Evolutionary conservation across 345 rosid species (phyloP), one percentile per base, ranked within the genome.

Genomic region (Cardiospermum halicacabum): DNA sequence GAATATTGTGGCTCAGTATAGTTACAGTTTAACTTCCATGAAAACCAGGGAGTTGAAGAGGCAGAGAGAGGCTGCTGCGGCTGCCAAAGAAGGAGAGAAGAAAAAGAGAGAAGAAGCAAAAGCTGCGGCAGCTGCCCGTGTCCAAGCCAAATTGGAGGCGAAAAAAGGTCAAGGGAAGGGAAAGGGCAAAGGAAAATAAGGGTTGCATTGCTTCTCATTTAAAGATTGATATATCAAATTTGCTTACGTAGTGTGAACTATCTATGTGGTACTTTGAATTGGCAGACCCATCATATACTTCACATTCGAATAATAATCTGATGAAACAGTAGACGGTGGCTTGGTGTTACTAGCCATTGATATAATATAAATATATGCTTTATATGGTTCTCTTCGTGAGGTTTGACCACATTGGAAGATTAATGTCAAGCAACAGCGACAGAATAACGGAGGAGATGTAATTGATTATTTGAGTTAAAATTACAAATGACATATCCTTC

Each of bases 41-140:
- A 56, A 13, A 27, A n/a, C 58, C 80, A 86, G 97, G 50, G 97
- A 94, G 72, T 81, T 94, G 78, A 91, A 91, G 89, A 91, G 82
- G 82, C 96, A 88, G 66, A 84, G 97, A 73, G 97, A 89, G 77
- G 56, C 80, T 1, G 89, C 95, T 42, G 92, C 96, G 4, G 82
- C 92, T 5, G 60, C 60, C 3, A 94, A 89, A 71, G 99, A 87
- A 68, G 97, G 83, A 62, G 96, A 88, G 56, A 87, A 89, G 80
- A 89, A 68, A 80, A 91, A 72, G 79, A 80, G 99, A 72, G 97
- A 94, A 74, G 96, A 84, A 72, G 97, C 97, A 13, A 91, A 91
- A 74, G 97, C 97, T 3, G 89, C 97, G 0, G 96, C 96, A 0
- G 92, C 97, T n/a, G 89, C 97, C 22, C 88, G 95, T 22, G 74